Conservation (phyloP, 2,329 filamentous ascomycete genomes). For the Tympanopsis confertula region DNA sequence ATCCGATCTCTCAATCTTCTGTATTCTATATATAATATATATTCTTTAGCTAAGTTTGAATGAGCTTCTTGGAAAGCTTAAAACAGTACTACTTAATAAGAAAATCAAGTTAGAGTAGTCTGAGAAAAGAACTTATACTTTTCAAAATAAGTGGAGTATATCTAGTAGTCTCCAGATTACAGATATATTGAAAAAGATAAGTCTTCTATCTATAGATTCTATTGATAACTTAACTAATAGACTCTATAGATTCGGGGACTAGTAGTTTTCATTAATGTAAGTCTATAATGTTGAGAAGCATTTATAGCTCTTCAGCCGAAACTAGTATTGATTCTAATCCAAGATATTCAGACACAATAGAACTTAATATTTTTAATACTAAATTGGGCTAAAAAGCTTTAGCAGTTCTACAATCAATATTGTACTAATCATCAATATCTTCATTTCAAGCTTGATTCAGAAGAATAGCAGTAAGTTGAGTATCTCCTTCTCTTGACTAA, state of each 20-base stretch:
- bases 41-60: conserved; percentile 7
- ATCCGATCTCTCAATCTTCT: conserved; percentile 2
- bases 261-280: conserved; percentile 6
- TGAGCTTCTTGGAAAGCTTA: conserved; percentile 6
- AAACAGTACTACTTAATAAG: conserved; percentile 3
- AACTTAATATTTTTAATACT: conserved; percentile 10
- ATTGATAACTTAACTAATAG: conserved; percentile 1
- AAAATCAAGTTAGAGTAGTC: neutral
- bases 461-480: conserved; percentile 7
- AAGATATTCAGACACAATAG: conserved; percentile 7
- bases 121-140: conserved; percentile 1
- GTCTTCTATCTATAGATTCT: conserved; percentile 2
- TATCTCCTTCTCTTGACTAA: conserved; percentile 9
- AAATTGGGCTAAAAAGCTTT: conserved; percentile 4
- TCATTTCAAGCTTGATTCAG: conserved; percentile 4
- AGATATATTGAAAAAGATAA: neutral
- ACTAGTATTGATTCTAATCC: conserved; percentile 6
- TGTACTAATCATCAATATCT: neutral
- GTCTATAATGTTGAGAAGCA: conserved; percentile 5
- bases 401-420: neutral
- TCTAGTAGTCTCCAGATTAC: too few species aligned
- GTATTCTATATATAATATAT: conserved; percentile 5
- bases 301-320: conserved; percentile 6
- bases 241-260: conserved; percentile 6
- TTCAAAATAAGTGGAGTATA: neutral